These are phyloP conservation scores for Metroxylon sagu DNA, from an alignment of 176 grass and related monocot species.

Conservation along the genomic window DNA sequence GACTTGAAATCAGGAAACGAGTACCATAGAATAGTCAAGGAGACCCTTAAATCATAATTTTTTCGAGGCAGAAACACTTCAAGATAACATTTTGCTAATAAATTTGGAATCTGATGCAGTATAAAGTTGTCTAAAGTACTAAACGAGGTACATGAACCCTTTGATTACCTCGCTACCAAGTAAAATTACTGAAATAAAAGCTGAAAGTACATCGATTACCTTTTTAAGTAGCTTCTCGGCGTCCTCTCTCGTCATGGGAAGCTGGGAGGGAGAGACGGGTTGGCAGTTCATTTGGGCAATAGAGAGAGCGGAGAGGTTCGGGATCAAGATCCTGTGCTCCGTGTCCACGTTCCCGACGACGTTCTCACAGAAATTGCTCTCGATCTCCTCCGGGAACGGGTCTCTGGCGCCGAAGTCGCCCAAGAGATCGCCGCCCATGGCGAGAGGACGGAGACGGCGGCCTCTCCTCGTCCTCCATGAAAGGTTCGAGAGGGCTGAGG, in stretches of 20 bases:
- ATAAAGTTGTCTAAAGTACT: not conserved
- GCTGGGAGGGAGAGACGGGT: conserved; percentile 16
- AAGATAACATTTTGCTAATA: too few species aligned
- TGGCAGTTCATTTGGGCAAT: conserved; percentile 43
- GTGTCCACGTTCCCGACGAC: conserved; percentile 67
- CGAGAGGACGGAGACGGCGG: conserved; percentile 18
- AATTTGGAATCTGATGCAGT: too few species aligned
- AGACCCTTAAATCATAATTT: too few species aligned
- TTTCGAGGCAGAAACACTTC: too few species aligned
- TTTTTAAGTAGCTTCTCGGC: conserved; percentile 48
- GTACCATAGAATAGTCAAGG: too few species aligned
- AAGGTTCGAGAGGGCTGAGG: not conserved
- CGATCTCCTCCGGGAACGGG: conserved; percentile 81
- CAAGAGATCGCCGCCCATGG: conserved; percentile 43
- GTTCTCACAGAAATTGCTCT: conserved; percentile 73
- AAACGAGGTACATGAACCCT: too few species aligned
- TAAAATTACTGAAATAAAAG: not conserved
- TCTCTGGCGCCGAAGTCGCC: conserved; percentile 64
- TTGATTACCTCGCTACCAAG: too few species aligned
- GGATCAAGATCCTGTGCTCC: conserved; percentile 87
- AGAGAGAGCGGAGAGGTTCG: conserved; percentile 57
- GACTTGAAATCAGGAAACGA: too few species aligned
- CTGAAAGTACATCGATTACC: conserved; percentile 2
- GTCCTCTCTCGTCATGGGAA: conserved; percentile 32
- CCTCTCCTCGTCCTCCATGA: not conserved